These are phyloP conservation scores for Aspergillus affinis DNA, from an alignment of 495 filamentous ascomycete genomes.

Conservation along the genomic window DNA sequence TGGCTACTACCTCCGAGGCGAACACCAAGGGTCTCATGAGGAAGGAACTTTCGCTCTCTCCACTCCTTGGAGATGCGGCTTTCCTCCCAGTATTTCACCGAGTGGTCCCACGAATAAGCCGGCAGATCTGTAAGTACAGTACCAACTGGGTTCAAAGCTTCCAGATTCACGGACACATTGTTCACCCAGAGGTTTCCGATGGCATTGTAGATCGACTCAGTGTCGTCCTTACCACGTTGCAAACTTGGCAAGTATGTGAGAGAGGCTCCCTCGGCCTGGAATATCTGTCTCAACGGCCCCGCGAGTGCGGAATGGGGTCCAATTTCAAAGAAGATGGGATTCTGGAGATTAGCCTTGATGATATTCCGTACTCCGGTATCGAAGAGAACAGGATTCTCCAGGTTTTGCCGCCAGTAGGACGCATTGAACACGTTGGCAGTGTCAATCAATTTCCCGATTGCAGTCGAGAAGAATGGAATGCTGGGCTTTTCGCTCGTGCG, in stretches of 20 bases:
- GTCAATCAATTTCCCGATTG: slow-evolving; percentile 4
- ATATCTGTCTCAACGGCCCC: slow-evolving; percentile 8
- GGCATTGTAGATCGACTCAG: neutral
- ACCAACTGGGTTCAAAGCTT: neutral
- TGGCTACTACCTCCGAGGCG: neutral
- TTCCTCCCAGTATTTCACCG: slow-evolving; percentile 1
- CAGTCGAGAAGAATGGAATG: slow-evolving; percentile 30
- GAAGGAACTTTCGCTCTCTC: neutral
- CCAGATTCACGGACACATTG: neutral
- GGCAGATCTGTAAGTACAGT: slow-evolving; percentile 9
- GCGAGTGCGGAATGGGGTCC: slow-evolving; percentile 13
- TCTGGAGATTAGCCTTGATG: neutral
- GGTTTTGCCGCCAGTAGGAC: slow-evolving; percentile 41
- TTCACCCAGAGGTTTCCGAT: slow-evolving; percentile 4
- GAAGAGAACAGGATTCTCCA: slow-evolving; percentile 41
- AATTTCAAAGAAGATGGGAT: slow-evolving; percentile 5
- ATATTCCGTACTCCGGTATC: slow-evolving; percentile 11
- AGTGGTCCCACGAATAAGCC: slow-evolving; percentile 13
- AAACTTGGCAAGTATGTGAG: neutral
- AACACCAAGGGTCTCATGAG: slow-evolving; percentile 14
- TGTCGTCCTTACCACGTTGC: neutral
- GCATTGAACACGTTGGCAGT: neutral
- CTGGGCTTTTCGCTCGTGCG: neutral
- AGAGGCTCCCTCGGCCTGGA: neutral
- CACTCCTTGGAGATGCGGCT: neutral